Base-by-base conservation (phyloP, 2,329 filamentous ascomycete genomes). In the Ophiostoma australiae region DNA sequence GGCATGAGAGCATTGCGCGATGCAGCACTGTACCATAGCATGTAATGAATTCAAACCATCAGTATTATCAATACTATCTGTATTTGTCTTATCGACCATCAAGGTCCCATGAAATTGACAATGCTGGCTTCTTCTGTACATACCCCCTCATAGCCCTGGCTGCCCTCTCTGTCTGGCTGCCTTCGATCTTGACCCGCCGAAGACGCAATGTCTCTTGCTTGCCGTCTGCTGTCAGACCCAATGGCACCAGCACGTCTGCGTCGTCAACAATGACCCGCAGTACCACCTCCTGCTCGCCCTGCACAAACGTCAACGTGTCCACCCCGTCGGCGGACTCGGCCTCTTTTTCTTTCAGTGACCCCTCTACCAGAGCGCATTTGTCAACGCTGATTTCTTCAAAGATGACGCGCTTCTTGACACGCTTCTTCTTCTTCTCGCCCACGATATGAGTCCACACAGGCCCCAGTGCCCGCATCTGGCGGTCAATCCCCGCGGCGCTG, bases 391-490 rank as follows among this genome's bases (percentile, higher is more conserved):
- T 74, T 15, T 80, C 77, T 33, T 79, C 77, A 5, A 86, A 73
- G 58, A 85, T 80, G 11, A 83, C 73, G 31, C 83, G 78, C 73
- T 78, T 13, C 48, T 35, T 48, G 1, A 31, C n/a, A 0, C 10
- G 39, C 17, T 35, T 58, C 39, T 41, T 31, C 65, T 41, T 66
- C 10, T 39, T n/a, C 33, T 23, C 17, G 17, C 7, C n/a, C 39
- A 20, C 67, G 0, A 78, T 76, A 65, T 75, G 76, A 70, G 82
- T 90, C 91, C 92, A 96, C 6, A 92, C 78, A 4, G 87, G 81
- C 0, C 89, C 89, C 17, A 94, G 80, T 0, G 90, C 88, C 10
- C 85, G 83, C 69, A 86, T 81, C 5, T 86, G 83, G 5, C 85
- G 82, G 6, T 81, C 77, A 20, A 94, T 84, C 0, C 87, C 83